Conservation (phyloP, 371 early-diverging fungal genomes). For the Syncephalis fuscata region DNA sequence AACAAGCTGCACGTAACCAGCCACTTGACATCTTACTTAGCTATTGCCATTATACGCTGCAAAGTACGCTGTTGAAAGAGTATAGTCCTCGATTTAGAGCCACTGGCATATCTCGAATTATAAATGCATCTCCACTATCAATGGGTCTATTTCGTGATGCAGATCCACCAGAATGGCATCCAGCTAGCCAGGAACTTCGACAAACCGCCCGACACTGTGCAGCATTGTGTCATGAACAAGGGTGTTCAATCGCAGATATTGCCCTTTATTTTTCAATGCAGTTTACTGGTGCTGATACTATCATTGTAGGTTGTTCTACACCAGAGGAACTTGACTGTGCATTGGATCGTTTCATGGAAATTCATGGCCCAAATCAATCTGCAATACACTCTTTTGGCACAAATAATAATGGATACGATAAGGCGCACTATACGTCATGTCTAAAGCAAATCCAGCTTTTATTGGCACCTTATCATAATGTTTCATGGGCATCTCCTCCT, state of each 20-base stretch:
- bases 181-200: conserved; percentile 37
- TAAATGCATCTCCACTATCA: conserved; percentile 59
- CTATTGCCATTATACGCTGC: conserved; percentile 60
- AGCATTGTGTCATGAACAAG: conserved; percentile 14
- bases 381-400: background rate
- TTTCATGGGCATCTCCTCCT: conserved; percentile 2
- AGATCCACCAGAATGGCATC: conserved; percentile 57
- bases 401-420: too few species aligned
- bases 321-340: conserved; percentile 32
- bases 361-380: background rate
- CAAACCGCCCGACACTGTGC: conserved; percentile 29
- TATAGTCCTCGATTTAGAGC: conserved; percentile 30
- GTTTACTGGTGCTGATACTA: conserved; percentile 23
- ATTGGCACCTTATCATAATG: conserved; percentile 2
- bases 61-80: conserved; percentile 37
- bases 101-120: conserved; percentile 32
- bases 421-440: background rate
- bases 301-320: conserved; percentile 48
- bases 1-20: conserved; percentile 33
- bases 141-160: conserved; percentile 53
- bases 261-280: conserved; percentile 49
- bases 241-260: conserved; percentile 30
- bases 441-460: background rate
- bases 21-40: conserved; percentile 52
- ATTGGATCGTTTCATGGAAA: background rate